Evolutionary conservation across 2,329 filamentous ascomycete genomes (phyloP).

Genomic region (Alternaria sp.): DNA sequence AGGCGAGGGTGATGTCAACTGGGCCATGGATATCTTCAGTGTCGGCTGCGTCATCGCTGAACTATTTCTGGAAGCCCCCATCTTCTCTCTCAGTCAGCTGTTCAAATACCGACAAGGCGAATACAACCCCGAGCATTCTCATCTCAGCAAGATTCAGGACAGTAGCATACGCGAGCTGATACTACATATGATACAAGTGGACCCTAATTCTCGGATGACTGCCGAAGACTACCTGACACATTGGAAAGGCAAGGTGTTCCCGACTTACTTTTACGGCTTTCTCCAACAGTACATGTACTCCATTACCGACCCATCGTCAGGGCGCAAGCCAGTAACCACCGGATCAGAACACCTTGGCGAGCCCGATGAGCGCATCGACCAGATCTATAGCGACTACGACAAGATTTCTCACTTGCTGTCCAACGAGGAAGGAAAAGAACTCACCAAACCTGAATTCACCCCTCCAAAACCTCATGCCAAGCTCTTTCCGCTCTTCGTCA

Average conservation of each 20-base stretch:
- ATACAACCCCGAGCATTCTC: slow-evolving; percentile 83
- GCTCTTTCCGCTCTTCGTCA: slow-evolving; percentile 81
- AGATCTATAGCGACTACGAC: slow-evolving; percentile 93
- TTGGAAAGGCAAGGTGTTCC: slow-evolving; percentile 91
- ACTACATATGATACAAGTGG: slow-evolving; percentile 92
- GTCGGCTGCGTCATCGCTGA: slow-evolving; percentile 96
- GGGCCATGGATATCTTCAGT: slow-evolving; percentile 99
- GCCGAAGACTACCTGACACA: slow-evolving; percentile 94
- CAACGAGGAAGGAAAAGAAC: slow-evolving; percentile 64
- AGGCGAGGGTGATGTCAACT: slow-evolving; percentile 69
- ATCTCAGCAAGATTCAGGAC: slow-evolving; percentile 86
- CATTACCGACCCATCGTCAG: slow-evolving; percentile 87
- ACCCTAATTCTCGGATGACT: slow-evolving; percentile 89
- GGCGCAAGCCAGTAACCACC: slow-evolving; percentile 73
- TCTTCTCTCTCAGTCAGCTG: slow-evolving; percentile 96
- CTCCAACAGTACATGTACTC: slow-evolving; percentile 97
- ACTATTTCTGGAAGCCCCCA: slow-evolving; percentile 90
- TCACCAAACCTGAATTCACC: slow-evolving; percentile 38
- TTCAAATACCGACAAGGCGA: slow-evolving; percentile 93
- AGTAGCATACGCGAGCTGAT: slow-evolving; percentile 87
- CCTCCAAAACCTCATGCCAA: slow-evolving; percentile 55
- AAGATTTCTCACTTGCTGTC: slow-evolving; percentile 96
- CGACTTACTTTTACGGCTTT: slow-evolving; percentile 96
- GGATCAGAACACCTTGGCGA: slow-evolving; percentile 77
- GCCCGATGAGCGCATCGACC: slow-evolving; percentile 91